These are phyloP conservation scores for Neurospora crassa DNA, from an alignment of 2,329 filamentous ascomycete genomes.

Conservation along the genomic window DNA sequence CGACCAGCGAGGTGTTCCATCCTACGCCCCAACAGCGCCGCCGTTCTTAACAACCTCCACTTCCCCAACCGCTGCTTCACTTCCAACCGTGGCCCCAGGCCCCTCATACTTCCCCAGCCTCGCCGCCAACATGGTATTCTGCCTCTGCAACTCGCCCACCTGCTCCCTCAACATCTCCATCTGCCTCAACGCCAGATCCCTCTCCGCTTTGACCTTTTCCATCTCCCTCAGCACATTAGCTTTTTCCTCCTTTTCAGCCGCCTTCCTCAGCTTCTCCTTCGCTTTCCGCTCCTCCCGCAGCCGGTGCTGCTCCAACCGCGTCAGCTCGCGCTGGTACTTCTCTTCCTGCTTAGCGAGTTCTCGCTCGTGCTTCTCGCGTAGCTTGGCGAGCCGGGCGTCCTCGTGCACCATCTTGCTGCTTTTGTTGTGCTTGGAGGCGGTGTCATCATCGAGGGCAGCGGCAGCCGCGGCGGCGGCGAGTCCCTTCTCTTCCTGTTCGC, in stretches of 20 bases:
- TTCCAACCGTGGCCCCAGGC: conserved; percentile 17
- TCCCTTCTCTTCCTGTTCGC: conserved; percentile 23
- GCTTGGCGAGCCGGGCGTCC: conserved; percentile 44
- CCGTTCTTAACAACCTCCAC: background rate
- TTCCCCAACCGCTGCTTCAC: background rate
- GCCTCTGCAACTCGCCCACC: conserved; percentile 47
- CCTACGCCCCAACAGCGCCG: background rate
- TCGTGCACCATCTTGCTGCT: conserved; percentile 27
- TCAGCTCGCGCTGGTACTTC: conserved; percentile 54
- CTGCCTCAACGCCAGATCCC: conserved; percentile 42
- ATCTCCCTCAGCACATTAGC: conserved; percentile 39
- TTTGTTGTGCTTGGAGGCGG: conserved; percentile 23
- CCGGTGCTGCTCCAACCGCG: conserved; percentile 55
- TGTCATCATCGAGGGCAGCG: background rate
- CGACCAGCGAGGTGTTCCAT: background rate
- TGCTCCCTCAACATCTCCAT: conserved; percentile 44
- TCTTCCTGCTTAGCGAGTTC: conserved; percentile 58
- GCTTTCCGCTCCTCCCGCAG: conserved; percentile 49
- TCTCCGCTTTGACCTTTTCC: conserved; percentile 40
- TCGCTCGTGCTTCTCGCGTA: conserved; percentile 52
- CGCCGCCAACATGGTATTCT: conserved; percentile 50
- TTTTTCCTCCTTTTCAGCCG: conserved; percentile 43
- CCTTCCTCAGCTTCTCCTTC: conserved; percentile 41
- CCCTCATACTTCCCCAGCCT: conserved; percentile 33
- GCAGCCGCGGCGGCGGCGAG: background rate